Base-by-base conservation (phyloP, 2,329 filamentous ascomycete genomes). In the Grosmannia penicillata region DNA sequence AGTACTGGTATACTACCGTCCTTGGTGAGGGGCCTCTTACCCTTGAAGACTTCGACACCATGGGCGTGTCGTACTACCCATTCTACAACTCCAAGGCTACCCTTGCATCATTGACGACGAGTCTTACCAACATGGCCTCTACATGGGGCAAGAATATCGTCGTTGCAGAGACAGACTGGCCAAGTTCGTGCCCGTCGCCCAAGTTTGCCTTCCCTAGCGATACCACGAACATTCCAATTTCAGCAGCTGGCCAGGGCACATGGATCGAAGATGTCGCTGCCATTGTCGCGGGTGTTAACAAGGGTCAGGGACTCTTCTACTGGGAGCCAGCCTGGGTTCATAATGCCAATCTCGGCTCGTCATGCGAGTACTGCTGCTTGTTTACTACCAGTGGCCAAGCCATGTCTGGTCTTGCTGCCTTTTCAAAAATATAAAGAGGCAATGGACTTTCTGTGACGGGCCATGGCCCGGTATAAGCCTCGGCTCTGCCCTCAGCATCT, bases 161-260 rank as follows among this genome's bases (percentile, higher is more conserved):
- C n/a, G 72, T 85, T 4, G 76, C 74, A 1, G 79, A 85, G 56
- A 77, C 72, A 0, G 62, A 84, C 57, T 85, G 78, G 78, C 79
- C 80, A 0, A 70, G 63, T 0, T 65, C 62, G 3, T 84, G 79
- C 50, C 66, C 74, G 0, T 66, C 60, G 15, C 75, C 77, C 0
- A 57, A 53, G 2, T 70, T 70, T 43, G 45, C 61, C 1, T 82
- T 82, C 51, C 78, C 78, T 0, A 59, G 61, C 11, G 77, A 82
- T 47, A 55, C 75, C 8, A 61, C 51, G 34, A 59, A 49, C 39
- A 78, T 83, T 40, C 74, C 78, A 0, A 73, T 79, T 47, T 72
- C 68, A 3, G 69, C 65, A 0, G 70, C 62, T 0, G 80, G 80
- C 0, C 80, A 84, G 61, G 57, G 58, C 2, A 63, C 61, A 2